phyloP scores from a whole-genome alignment of 306 rosid genomes.

The Cicer judaicum region DNA sequence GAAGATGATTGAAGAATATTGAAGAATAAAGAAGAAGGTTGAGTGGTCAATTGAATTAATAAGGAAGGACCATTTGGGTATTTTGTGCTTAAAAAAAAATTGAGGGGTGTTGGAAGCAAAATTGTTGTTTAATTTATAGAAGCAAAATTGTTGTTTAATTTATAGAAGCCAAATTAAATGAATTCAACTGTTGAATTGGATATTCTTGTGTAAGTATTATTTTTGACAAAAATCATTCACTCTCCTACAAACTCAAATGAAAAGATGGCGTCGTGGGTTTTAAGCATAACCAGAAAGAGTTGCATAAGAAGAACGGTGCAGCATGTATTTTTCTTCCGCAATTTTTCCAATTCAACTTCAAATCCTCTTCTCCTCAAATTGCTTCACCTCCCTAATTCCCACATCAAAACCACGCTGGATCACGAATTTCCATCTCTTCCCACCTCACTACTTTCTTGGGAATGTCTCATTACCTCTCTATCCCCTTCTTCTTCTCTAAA shows the following conservation, averaged over 20 bases:
- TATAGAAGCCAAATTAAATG: too few species aligned
- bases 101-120: too few species aligned
- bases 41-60: too few species aligned
- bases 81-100: too few species aligned
- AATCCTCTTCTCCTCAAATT: conserved; percentile 48
- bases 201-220: too few species aligned
- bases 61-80: too few species aligned
- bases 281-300: conserved; percentile 37
- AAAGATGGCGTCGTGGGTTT: conserved; percentile 52
- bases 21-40: too few species aligned
- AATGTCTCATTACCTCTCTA: conserved; percentile 50
- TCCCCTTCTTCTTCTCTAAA: conserved; percentile 55
- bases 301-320: neutral
- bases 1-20: too few species aligned
- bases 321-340: conserved; percentile 24
- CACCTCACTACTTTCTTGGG: conserved; percentile 51
- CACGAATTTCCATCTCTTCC: conserved; percentile 46
- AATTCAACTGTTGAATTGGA: too few species aligned
- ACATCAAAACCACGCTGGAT: conserved; percentile 52
- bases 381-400: conserved; percentile 52
- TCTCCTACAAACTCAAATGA: neutral
- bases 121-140: too few species aligned
- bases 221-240: too few species aligned
- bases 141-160: too few species aligned
- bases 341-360: conserved; percentile 23